Evolutionary conservation across 345 rosid genomes (phyloP).

Genomic region (Populus euphratica): DNA sequence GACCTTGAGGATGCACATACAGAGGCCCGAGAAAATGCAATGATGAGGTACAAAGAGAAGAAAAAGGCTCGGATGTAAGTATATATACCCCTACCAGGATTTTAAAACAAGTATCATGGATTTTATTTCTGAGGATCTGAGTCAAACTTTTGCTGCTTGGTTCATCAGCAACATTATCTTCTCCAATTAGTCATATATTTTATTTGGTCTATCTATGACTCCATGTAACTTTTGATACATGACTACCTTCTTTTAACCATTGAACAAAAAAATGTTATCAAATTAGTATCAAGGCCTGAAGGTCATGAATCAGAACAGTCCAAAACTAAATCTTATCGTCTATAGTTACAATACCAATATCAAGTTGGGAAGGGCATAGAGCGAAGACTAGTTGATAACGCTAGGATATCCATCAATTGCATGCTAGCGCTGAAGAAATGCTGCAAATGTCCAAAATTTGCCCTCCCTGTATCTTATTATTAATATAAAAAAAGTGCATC

Average conservation of each 20-base stretch:
- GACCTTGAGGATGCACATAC: conserved; percentile 30
- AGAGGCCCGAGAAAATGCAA: conserved; percentile 44
- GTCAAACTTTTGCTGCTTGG: neutral
- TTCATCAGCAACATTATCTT: neutral
- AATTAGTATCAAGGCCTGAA: neutral
- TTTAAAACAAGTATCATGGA: neutral
- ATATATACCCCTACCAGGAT: neutral
- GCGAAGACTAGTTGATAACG: neutral
- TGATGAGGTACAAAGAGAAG: conserved; percentile 60
- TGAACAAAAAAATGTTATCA: neutral
- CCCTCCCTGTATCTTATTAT: neutral
- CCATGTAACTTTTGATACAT: neutral
- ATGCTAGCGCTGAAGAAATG: neutral
- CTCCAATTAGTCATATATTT: neutral
- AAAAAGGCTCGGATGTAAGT: conserved; percentile 58
- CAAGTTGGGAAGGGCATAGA: neutral
- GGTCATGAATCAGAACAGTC: neutral
- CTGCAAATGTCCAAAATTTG: neutral
- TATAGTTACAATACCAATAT: too few relatives aligned
- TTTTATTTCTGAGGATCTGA: neutral
- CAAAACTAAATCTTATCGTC: neutral
- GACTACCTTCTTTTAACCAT: neutral
- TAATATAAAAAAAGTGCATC: neutral
- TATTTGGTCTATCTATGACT: neutral
- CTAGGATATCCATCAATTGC: neutral